These are phyloP conservation scores for Xylariaceae sp. DNA, from an alignment of 2,329 filamentous ascomycete genomes.

Conservation along the genomic window DNA sequence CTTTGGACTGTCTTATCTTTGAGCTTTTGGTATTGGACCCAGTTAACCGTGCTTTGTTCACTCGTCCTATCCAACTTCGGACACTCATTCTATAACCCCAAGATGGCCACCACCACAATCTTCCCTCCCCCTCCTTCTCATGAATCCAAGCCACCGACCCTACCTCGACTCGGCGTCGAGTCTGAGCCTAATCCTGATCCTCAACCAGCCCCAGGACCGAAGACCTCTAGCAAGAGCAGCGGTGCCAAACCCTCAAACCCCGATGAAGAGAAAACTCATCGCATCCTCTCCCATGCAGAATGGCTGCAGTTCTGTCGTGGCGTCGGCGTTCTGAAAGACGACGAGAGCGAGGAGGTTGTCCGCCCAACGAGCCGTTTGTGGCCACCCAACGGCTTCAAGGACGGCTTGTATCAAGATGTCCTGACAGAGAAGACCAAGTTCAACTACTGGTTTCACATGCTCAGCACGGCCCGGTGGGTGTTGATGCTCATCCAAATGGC, in stretches of 20 bases:
- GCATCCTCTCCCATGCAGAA: conserved; percentile 39
- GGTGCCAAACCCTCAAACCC: conserved; percentile 4
- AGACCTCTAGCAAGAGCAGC: conserved; percentile 3
- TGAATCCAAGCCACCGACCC: conserved; percentile 8
- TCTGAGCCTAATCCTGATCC: conserved; percentile 3
- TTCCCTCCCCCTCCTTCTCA: conserved; percentile 8
- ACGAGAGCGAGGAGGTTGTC: conserved; percentile 38
- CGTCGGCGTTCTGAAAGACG: conserved; percentile 41
- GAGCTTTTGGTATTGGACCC: not conserved
- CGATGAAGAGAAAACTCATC: conserved; percentile 13
- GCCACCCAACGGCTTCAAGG: conserved; percentile 43
- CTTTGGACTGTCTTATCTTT: not conserved
- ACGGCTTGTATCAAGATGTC: conserved; percentile 46
- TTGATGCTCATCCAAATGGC: conserved; percentile 47
- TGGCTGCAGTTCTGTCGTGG: conserved; percentile 44
- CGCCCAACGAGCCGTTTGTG: conserved; percentile 39
- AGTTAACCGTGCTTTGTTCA: not conserved
- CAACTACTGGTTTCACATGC: conserved; percentile 38
- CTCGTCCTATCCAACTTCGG: not conserved
- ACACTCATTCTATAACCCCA: not conserved
- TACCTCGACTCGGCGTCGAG: conserved; percentile 10
- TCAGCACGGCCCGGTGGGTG: conserved; percentile 39
- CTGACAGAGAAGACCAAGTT: conserved; percentile 40
- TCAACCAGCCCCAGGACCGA: conserved; percentile 4
- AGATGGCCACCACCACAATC: conserved; percentile 6